These are phyloP conservation scores for Anisodus acutangulus DNA, from an alignment of 257 asterid species.

Conservation along the genomic window DNA sequence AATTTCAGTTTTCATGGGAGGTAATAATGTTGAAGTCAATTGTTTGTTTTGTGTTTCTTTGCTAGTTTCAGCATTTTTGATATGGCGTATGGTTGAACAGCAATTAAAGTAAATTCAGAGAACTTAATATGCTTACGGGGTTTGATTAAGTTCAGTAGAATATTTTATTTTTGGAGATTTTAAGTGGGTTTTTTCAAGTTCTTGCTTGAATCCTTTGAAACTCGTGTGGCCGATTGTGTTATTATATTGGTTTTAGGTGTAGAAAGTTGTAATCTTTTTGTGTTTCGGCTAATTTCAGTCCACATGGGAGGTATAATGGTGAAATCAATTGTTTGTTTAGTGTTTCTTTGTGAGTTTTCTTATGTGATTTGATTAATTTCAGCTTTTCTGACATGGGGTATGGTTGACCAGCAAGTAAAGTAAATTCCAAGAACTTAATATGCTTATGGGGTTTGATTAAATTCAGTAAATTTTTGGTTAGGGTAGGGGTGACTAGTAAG, in stretches of 20 bases:
- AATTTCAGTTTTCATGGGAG: background rate
- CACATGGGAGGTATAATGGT: background rate
- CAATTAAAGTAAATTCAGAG: background rate
- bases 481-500: background rate
- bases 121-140: background rate
- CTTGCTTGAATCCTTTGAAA: background rate
- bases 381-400: background rate
- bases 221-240: background rate
- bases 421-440: slow-evolving; percentile 8
- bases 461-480: slow-evolving; percentile 10
- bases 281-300: background rate
- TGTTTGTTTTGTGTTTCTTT: background rate
- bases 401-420: background rate
- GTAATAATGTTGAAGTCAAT: background rate
- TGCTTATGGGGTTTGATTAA: background rate
- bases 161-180: slow-evolving; percentile 1
- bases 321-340: slow-evolving; percentile 1
- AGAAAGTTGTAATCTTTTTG: slow-evolving; percentile 18
- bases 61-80: background rate
- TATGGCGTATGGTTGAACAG: background rate
- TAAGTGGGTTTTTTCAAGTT: background rate
- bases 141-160: slow-evolving; percentile 1
- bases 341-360: background rate
- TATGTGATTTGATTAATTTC: background rate
- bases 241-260: background rate